Evolutionary conservation across 257 asterid species (phyloP), one percentile per base, ranked within the genome.

Genomic region (Sherardia arvensis): DNA sequence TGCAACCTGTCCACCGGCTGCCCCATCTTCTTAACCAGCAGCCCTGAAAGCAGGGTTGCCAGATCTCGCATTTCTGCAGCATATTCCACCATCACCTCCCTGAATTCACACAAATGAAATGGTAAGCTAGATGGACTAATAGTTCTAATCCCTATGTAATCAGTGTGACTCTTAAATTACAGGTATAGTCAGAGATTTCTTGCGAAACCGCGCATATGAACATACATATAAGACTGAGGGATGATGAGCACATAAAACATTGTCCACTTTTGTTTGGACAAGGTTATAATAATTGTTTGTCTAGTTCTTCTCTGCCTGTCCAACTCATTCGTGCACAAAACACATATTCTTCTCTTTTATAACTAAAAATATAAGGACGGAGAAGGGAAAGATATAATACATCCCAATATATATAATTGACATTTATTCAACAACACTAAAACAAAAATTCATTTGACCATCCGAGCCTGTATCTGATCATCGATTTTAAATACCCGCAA

Each of bases 31-130:
- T 2, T 74, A 22, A 81, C 77, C 62, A 85, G 69, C 36, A 83
- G 78, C 18, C 65, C 79, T 8, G 87, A 80, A 47, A 87, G 65
- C 34, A 61, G 3, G 38, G 71, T 78, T 0, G 87, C 85, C n/a
- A 87, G 51, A 25, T 83, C 74, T 64, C 81, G 90, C 95, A 87
- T 87, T 57, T 79, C 77, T 45, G 29, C 66, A 21, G 93, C 88
- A 30, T 83, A 87, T 26, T 85, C 91, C 73, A 73, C 76, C 82
- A 83, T 29, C 77, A 85, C 88, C 63, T 83, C 83, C 86, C 93
- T 87, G 67, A 1, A 43, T 40, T 40, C 9, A 43, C 49, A 43
- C 49, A 43, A 43, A 43, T 43, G 20, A 43, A 36, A 36, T 43
- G 20, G 17, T 3, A 38, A 11, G 2, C 12, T 38, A 38, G 2